These are phyloP conservation scores for Thinopyrum elongatum DNA, from an alignment of 176 grass and related monocot genomes.

Conservation along the genomic window DNA sequence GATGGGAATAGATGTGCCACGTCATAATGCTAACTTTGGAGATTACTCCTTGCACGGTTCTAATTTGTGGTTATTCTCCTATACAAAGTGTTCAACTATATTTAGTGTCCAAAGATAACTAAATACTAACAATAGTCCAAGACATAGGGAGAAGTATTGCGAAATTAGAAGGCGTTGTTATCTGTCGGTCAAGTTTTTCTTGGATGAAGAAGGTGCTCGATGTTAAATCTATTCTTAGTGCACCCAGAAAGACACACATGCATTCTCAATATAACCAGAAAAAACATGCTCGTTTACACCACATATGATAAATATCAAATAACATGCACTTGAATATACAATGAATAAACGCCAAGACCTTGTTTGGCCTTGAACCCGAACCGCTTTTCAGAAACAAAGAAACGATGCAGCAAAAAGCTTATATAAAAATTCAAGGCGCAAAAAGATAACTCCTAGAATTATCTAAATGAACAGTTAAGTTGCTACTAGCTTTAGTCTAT, in stretches of 20 bases:
- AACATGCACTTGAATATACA: neutral
- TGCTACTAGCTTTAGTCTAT: neutral
- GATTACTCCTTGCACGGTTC: constrained; percentile 3
- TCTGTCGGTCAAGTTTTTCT: neutral
- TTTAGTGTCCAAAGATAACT: constrained; percentile 18
- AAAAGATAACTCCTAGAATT: constrained; percentile 13
- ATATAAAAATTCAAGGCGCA: constrained; percentile 11
- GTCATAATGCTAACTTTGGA: constrained; percentile 24
- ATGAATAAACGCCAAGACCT: neutral
- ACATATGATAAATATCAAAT: constrained; percentile 16
- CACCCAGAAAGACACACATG: neutral
- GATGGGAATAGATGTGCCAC: neutral
- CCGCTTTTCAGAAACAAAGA: constrained; percentile 3
- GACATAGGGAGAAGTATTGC: neutral
- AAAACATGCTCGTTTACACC: neutral
- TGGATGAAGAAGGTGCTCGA: neutral
- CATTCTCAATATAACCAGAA: constrained; percentile 8
- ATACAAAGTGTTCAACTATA: constrained; percentile 21
- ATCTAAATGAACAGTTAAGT: neutral
- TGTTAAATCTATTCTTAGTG: constrained; percentile 17
- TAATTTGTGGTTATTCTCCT: constrained; percentile 26
- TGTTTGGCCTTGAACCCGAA: neutral
- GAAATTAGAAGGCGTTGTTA: neutral
- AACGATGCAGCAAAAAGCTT: neutral
- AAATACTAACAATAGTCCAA: constrained; percentile 9